Evolutionary conservation across 257 asterid species (phyloP).

Genomic region (Pogostemon cablin): DNA sequence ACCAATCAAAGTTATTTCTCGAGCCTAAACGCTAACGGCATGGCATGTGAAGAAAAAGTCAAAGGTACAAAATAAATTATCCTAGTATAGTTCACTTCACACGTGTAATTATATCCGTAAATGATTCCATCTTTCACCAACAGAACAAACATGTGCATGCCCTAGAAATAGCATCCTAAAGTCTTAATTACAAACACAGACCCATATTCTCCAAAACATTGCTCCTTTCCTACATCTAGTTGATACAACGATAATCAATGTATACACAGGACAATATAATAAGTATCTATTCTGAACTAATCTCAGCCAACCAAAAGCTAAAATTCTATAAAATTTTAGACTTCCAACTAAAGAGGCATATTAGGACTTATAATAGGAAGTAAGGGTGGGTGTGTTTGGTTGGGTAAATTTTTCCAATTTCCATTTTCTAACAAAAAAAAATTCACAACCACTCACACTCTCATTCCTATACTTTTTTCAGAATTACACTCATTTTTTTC

Average conservation of each 20-base stretch:
- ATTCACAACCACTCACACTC: no score
- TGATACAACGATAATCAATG: not conserved
- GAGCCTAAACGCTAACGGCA: not conserved
- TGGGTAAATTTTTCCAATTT: no score
- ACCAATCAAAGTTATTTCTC: constrained; percentile 10
- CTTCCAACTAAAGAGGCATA: constrained; percentile 3
- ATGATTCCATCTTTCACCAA: constrained; percentile 10
- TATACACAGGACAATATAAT: not conserved
- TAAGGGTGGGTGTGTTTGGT: not conserved
- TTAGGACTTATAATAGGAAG: constrained; percentile 1
- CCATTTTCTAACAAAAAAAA: no score
- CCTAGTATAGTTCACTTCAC: not conserved
- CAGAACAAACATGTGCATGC: not conserved
- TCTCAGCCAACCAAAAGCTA: no score
- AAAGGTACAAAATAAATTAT: not conserved
- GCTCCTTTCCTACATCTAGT: not conserved
- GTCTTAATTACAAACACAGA: not conserved
- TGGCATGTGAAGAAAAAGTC: not conserved
- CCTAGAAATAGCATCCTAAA: not conserved
- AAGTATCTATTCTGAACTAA: not conserved
- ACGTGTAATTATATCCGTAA: not conserved
- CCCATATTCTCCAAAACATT: not conserved
- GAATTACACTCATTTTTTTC: no score
- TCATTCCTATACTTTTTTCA: no score
- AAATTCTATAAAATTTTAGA: not conserved